phyloP scores from a whole-genome alignment of 2,329 filamentous ascomycete species.

The Capronia coronata region DNA sequence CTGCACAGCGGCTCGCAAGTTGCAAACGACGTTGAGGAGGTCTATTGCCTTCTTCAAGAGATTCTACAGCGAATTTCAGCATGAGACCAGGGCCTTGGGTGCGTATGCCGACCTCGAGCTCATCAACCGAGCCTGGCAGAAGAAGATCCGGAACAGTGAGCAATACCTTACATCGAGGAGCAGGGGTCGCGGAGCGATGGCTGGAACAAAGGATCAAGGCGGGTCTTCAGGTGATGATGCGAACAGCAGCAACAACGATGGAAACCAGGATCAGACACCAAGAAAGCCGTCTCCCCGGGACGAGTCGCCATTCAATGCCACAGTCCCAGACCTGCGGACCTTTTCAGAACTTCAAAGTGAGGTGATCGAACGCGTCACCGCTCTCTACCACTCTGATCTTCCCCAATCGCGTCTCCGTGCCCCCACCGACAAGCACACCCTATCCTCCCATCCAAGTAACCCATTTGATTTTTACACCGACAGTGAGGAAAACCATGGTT shows the following conservation, averaged over 20 bases:
- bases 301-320: not conserved
- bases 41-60: not conserved
- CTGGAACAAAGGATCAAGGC: not conserved
- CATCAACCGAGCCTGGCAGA: not conserved
- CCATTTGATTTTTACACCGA: not conserved
- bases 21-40: not conserved
- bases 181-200: not conserved
- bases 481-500: not conserved
- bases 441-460: not conserved
- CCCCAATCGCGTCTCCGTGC: not conserved
- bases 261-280: not conserved
- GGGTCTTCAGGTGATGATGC: not conserved
- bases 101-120: not conserved
- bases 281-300: not conserved
- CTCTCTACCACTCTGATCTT: not conserved
- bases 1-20: not conserved
- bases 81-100: not conserved
- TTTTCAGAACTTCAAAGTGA: constrained; percentile 1
- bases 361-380: not conserved
- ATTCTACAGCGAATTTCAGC: not conserved
- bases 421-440: not conserved
- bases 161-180: not conserved
- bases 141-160: constrained; percentile 1
- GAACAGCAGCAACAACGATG: not conserved
- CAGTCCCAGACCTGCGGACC: not conserved